These are phyloP conservation scores for Fomitopsis schrenkii DNA, from an alignment of 1,284 basidiomycete genomes.

Conservation along the genomic window DNA sequence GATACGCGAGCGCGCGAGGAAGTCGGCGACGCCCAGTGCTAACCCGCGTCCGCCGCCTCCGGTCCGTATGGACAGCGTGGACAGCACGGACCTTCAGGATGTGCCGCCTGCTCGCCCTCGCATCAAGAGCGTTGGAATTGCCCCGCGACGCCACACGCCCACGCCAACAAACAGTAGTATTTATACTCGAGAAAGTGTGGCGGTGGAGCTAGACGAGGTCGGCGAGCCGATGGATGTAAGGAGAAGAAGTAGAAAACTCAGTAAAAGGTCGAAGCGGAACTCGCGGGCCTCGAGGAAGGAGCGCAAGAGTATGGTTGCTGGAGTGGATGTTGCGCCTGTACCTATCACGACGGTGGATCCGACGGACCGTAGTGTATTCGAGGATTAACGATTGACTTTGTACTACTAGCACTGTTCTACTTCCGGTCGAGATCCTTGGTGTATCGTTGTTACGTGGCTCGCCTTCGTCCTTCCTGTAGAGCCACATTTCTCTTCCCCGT, in stretches of 20 bases:
- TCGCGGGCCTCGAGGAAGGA: neutral
- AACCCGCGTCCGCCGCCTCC: neutral
- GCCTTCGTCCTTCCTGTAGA: neutral
- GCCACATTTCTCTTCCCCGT: neutral
- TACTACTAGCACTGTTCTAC: neutral
- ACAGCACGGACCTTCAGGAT: neutral
- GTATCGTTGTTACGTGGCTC: neutral
- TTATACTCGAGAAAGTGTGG: conserved; percentile 20
- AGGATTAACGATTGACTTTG: neutral
- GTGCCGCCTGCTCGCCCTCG: neutral
- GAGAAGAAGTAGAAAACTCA: neutral
- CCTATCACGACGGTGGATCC: neutral
- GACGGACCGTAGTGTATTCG: neutral
- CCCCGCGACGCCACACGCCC: conserved; percentile 18
- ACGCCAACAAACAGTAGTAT: conserved; percentile 12
- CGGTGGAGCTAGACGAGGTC: conserved; percentile 13
- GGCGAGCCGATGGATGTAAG: neutral
- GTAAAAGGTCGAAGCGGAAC: neutral
- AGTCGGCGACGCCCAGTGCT: neutral
- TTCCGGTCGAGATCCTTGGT: neutral
- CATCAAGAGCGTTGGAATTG: conserved; percentile 22
- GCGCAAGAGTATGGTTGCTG: neutral
- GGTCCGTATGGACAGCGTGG: neutral
- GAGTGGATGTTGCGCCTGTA: neutral
- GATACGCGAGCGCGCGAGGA: neutral